Base-by-base conservation (phyloP, 129 eudicot species). In the Heracleum sosnowskyi region DNA sequence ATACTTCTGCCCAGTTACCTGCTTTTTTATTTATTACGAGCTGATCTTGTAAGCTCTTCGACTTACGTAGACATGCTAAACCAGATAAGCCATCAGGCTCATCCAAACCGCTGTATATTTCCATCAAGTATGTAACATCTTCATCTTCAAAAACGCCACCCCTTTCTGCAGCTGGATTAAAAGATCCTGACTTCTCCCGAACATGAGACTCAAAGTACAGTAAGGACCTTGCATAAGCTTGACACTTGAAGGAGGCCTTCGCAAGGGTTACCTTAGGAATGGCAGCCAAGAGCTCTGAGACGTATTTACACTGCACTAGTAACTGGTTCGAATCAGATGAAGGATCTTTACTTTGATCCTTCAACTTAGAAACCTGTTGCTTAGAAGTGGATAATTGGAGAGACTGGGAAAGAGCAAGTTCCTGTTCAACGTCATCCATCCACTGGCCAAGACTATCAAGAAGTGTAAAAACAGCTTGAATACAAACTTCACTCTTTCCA, bases 1-100 rank as follows among this genome's bases (percentile, higher is more conserved):
- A 86, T 80, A 92, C 99, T 83, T 92, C 99, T 33, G 99, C 99
- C 99, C 99, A 96, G 84, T 96, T 96, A 82, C 99, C 99, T 24
- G 97, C 94, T 81, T 96, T 96, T 81, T 92, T 96, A 47, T 92
- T 88, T 68, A 96, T 92, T 76, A 90, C 60, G 62, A 96, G 86
- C 83, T 96, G 89, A 81, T 96, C 97, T 76, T 96, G 97, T 51
- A 90, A 90, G 82, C 97, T 88, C 77, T 87, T 93, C 69, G 95
- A 92, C 86, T 90, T 96, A 5, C 95, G 92, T 77, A 96, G 78
- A 84, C 89, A 88, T 77, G 99, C 96, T 82, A 96, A 82, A 49
- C 99, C 99, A 44, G 92, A 92, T 79, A 96, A 82, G 46, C 97
- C 99, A 81, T 96, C 99, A 18, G 99, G 96, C 79, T 96, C 99